phyloP scores from a whole-genome alignment of 345 rosid species.

The Eucalyptus coolabah region DNA sequence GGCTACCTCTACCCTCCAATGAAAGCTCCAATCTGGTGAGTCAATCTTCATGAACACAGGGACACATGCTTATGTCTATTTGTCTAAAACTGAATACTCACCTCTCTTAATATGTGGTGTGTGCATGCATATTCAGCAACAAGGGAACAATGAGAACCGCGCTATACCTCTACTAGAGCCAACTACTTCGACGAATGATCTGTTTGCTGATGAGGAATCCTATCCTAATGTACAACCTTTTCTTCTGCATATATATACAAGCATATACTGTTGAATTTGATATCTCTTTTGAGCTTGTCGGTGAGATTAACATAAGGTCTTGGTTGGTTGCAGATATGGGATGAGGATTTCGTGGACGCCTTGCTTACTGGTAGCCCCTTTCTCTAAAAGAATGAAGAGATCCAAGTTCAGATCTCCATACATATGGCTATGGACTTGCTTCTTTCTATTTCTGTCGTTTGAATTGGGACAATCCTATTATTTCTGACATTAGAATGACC shows the following conservation, averaged over 20 bases:
- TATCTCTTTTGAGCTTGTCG: neutral
- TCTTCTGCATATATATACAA: neutral
- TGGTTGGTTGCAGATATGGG: neutral
- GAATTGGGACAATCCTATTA: neutral
- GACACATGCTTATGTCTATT: neutral
- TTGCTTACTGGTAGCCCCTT: neutral
- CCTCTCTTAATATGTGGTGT: neutral
- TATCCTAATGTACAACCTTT: neutral
- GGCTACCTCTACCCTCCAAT: neutral
- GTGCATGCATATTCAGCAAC: neutral
- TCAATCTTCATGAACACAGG: neutral
- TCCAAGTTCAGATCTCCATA: neutral
- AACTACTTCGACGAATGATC: neutral
- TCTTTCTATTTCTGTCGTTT: neutral
- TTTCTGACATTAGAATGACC: neutral
- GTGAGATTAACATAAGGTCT: neutral
- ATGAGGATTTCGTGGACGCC: neutral
- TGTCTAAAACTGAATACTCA: neutral
- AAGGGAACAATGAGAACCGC: neutral
- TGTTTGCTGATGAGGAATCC: neutral
- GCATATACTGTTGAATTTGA: neutral
- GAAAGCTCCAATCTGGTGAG: neutral
- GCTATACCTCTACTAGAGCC: neutral
- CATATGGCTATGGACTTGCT: neutral
- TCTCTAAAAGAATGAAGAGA: neutral